phyloP scores from a whole-genome alignment of 2,329 filamentous ascomycete genomes.

The Tolypocladium album region DNA sequence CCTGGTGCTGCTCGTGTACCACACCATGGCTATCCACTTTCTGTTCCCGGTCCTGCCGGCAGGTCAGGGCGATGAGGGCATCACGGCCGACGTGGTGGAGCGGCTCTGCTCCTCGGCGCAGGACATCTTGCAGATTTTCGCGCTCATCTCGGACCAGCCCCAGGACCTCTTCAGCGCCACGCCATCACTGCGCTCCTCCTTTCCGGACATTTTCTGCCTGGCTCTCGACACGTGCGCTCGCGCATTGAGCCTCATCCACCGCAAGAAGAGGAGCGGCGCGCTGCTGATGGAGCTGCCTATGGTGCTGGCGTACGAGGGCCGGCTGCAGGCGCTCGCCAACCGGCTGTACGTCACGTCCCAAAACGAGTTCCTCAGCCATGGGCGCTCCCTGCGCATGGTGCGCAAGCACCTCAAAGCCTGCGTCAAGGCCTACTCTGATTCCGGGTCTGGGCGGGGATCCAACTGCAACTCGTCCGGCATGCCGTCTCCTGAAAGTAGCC shows the following conservation, averaged over 20 bases:
- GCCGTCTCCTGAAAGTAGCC: conserved; percentile 4
- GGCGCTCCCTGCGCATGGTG: conserved; percentile 10
- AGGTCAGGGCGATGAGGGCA: conserved; percentile 8
- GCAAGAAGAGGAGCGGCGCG: conserved; percentile 6
- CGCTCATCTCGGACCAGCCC: conserved; percentile 9
- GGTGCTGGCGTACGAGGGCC: conserved; percentile 11
- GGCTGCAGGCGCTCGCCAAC: conserved; percentile 12
- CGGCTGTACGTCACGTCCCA: conserved; percentile 16
- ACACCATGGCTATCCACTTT: conserved; percentile 21
- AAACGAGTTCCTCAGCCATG: conserved; percentile 16
- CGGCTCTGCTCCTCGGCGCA: conserved; percentile 17
- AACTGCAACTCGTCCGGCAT: conserved; percentile 8
- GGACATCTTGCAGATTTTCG: conserved; percentile 16
- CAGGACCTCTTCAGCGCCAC: conserved; percentile 8
- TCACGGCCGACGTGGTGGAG: conserved; percentile 14
- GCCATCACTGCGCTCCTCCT: conserved; percentile 11
- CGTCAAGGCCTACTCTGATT: conserved; percentile 8
- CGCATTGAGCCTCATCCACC: conserved; percentile 14
- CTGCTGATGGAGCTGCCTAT: conserved; percentile 10
- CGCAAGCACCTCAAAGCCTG: conserved; percentile 18
- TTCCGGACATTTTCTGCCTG: conserved; percentile 17
- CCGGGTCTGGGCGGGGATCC: conserved; percentile 5
- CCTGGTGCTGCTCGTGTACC: conserved; percentile 19
- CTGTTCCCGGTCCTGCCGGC: conserved; percentile 15
- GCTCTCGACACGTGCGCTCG: conserved; percentile 20